Percentiles rank a stretch among this genome's conserved stretches.
Conservation (phyloP, 257 asterid species). For the Thymus quinquecostatus region DNA sequence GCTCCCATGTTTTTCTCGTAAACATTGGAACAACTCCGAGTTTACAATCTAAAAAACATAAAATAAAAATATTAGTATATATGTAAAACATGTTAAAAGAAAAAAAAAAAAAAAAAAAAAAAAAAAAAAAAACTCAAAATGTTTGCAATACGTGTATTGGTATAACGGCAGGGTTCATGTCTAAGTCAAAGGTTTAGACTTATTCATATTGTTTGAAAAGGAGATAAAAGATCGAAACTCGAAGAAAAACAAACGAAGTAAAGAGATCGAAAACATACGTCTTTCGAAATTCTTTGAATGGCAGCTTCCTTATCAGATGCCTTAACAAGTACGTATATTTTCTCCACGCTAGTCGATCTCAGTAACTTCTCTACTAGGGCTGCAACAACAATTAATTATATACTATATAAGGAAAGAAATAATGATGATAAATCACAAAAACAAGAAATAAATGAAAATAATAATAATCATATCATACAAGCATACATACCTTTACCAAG, state of each 20-base stretch:
- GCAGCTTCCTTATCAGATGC: conserved; percentile 52
- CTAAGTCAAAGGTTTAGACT: no score
- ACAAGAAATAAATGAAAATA: no score
- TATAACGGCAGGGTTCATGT: no score
- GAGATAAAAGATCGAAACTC: background rate
- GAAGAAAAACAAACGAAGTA: no score
- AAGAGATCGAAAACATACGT: background rate
- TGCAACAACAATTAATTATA: background rate
- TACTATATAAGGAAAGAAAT: no score
- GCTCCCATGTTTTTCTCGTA: conserved; percentile 43
- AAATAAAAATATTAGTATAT: no score
- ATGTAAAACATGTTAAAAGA: no score
- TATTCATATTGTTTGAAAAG: no score
- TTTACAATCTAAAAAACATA: conserved; percentile 31
- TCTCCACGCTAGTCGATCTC: conserved; percentile 50
- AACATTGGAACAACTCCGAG: conserved; percentile 44
- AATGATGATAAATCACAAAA: background rate
- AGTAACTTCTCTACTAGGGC: conserved; percentile 51
- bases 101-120: background rate
- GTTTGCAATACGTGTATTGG: no score
- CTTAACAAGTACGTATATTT: conserved; percentile 46
- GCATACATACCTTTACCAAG: conserved; percentile 53
- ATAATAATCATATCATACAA: no score
- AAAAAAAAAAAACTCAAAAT: no score
- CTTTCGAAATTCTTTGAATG: conserved; percentile 37